Conservation (phyloP, 441 rosid species). For the Croton laevigatus region DNA sequence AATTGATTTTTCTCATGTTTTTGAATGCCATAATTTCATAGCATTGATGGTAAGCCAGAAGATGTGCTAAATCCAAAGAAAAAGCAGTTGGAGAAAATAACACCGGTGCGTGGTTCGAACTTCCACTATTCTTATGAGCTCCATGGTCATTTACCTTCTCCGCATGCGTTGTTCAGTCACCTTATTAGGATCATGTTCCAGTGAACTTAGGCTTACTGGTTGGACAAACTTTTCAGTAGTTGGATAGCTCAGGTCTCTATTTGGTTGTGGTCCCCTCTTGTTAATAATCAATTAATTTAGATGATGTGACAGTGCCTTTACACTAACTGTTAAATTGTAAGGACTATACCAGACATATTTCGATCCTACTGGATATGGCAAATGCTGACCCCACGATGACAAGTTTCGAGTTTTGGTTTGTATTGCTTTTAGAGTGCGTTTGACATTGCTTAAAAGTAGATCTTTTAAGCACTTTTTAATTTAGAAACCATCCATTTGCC, state of each 20-base stretch:
- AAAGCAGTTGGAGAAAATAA: slow-evolving; percentile 93
- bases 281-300: slow-evolving; percentile 7
- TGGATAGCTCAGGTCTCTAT: not conserved
- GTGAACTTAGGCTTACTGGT: not conserved
- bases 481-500: too few relatives aligned
- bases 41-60: slow-evolving; percentile 94
- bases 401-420: not conserved
- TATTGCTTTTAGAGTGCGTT: not conserved
- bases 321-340: slow-evolving; percentile 9
- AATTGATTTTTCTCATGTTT: not conserved
- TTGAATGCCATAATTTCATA: slow-evolving; percentile 20
- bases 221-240: not conserved
- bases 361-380: not conserved
- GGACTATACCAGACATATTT: slow-evolving; percentile 5
- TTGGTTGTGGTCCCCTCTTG: slow-evolving; percentile 5
- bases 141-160: not conserved
- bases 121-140: not conserved
- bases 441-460: not conserved
- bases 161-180: not conserved
- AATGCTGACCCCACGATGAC: not conserved
- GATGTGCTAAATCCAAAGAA: slow-evolving; percentile 91
- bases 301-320: not conserved
- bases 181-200: slow-evolving; percentile 9
- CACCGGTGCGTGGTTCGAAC: slow-evolving; percentile 53
- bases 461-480: not conserved